Percentiles rank a stretch among this genome's conserved stretches.
These are phyloP conservation scores for Candida koratica DNA, from an alignment of 805 yeast genomes.

Conservation along the genomic window DNA sequence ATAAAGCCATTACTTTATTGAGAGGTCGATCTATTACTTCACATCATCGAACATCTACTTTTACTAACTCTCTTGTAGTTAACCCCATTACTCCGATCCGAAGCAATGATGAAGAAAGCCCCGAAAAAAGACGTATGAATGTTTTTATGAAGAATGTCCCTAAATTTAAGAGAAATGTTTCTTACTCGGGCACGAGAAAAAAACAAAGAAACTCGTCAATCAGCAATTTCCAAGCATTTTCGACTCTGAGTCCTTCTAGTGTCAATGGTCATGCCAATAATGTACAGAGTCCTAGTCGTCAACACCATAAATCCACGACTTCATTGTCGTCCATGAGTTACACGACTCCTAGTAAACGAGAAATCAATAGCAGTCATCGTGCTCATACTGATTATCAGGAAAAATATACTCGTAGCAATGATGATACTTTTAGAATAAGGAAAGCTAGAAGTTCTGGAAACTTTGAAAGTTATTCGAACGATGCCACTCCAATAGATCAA, in stretches of 20 bases:
- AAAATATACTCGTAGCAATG: conserved; percentile 2
- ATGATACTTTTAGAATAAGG: conserved; percentile 11
- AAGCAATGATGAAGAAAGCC: conserved; percentile 8
- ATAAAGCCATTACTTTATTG: conserved; percentile 66
- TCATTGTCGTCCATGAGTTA: conserved; percentile 13
- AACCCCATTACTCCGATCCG: conserved; percentile 9
- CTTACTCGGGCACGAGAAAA: conserved; percentile 11
- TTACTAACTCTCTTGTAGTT: conserved; percentile 13
- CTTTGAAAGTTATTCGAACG: conserved; percentile 18
- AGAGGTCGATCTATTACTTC: conserved; percentile 55
- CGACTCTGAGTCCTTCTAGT: neutral
- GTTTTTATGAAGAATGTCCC: conserved; percentile 16
- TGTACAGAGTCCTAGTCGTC: conserved; percentile 3
- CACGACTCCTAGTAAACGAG: conserved; percentile 8
- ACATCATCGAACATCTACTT: conserved; percentile 3
- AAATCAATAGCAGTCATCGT: conserved; percentile 1
- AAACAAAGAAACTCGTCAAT: conserved; percentile 15
- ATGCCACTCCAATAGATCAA: conserved; percentile 10
- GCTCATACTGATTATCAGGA: conserved; percentile 9
- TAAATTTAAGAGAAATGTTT: conserved; percentile 25
- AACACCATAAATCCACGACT: conserved; percentile 13
- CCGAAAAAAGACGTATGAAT: conserved; percentile 9
- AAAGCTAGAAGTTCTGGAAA: conserved; percentile 37
- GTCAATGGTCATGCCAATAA: neutral
- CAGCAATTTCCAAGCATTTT: conserved; percentile 11